These are phyloP conservation scores for Colletotrichum australisinense DNA, from an alignment of 2,329 filamentous ascomycete species.

Conservation along the genomic window DNA sequence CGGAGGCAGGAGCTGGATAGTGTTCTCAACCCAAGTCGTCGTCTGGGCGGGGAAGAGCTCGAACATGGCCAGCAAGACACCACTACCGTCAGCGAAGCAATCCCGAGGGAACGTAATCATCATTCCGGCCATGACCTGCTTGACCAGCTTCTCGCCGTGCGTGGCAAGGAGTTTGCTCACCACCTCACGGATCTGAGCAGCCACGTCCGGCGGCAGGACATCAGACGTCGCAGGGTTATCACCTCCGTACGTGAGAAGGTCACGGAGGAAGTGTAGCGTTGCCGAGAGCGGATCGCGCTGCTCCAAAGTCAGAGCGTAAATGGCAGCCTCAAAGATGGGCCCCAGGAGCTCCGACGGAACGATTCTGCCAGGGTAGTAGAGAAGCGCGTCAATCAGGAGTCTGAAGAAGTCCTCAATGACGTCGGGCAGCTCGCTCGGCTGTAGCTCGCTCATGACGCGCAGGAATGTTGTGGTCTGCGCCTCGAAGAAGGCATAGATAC, in stretches of 20 bases:
- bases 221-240: slow-evolving; percentile 76
- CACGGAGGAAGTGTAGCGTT: slow-evolving; percentile 91
- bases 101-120: slow-evolving; percentile 99
- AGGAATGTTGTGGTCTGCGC: slow-evolving; percentile 92
- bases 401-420: slow-evolving; percentile 98
- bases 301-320: slow-evolving; percentile 87
- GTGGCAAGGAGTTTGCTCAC: slow-evolving; percentile 78
- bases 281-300: slow-evolving; percentile 93
- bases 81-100: slow-evolving; percentile 94
- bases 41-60: slow-evolving; percentile 86
- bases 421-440: slow-evolving; percentile 77
- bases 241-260: slow-evolving; percentile 89
- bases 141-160: slow-evolving; percentile 83
- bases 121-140: slow-evolving; percentile 95
- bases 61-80: slow-evolving; percentile 90
- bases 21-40: slow-evolving; percentile 83
- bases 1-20: slow-evolving; percentile 83
- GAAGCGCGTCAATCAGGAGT: slow-evolving; percentile 87
- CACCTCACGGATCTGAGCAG: slow-evolving; percentile 76
- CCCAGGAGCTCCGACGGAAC: slow-evolving; percentile 83
- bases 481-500: slow-evolving; percentile 95
- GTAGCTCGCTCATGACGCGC: slow-evolving; percentile 86
- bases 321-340: slow-evolving; percentile 87
- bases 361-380: slow-evolving; percentile 90
- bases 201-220: slow-evolving; percentile 66